Percentiles rank a stretch among this genome's conserved stretches.
Conservation (phyloP, 1,284 basidiomycete genomes). For the Lignosus rhinocerotis region DNA sequence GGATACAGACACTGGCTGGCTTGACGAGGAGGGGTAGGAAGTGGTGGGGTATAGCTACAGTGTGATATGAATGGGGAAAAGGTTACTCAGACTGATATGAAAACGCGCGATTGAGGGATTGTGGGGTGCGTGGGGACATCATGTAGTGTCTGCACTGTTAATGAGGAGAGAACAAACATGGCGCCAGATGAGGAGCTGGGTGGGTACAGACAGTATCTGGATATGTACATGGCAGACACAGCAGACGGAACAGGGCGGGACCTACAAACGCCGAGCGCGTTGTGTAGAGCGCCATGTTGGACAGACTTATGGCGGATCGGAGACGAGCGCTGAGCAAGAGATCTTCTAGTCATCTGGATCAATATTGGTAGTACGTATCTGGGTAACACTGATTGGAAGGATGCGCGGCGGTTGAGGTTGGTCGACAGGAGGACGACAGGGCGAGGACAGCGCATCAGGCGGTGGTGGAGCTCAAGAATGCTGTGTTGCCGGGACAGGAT, state of each 20-base stretch:
- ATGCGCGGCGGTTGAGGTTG: constrained; percentile 1
- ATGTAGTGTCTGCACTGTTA: neutral
- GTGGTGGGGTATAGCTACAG: too few species aligned
- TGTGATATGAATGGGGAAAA: neutral
- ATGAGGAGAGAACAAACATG: neutral
- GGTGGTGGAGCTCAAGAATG: constrained; percentile 1
- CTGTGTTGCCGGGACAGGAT: neutral
- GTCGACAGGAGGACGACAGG: neutral
- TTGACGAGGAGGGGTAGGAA: too few species aligned
- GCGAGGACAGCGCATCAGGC: constrained; percentile 9
- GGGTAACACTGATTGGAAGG: neutral
- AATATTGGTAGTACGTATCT: neutral
- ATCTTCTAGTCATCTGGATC: neutral
- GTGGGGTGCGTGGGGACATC: neutral
- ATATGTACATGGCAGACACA: neutral
- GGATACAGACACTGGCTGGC: too few species aligned
- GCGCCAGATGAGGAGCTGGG: neutral
- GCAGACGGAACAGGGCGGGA: neutral
- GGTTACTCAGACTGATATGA: neutral
- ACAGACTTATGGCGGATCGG: neutral
- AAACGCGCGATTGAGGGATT: neutral
- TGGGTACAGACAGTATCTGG: too few species aligned
- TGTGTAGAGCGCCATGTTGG: neutral
- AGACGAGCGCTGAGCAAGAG: neutral
- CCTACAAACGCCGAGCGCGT: neutral